Percentiles rank a stretch among this genome's conserved stretches.
These are phyloP conservation scores for Nannochloris sp. DNA, from an alignment of 139 green algal species.

Conservation along the genomic window DNA sequence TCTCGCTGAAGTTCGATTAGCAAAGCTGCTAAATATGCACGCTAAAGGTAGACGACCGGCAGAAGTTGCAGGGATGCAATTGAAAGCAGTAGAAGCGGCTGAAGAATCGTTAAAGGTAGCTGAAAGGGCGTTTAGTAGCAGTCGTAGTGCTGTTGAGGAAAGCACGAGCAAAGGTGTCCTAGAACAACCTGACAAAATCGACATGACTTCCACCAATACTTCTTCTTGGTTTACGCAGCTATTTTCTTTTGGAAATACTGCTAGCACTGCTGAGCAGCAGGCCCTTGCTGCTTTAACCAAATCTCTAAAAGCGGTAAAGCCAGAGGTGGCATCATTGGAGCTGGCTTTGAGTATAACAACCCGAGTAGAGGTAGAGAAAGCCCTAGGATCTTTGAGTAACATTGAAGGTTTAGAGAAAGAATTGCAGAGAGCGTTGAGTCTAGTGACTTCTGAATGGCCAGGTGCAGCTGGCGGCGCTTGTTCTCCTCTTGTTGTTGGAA, in stretches of 20 bases:
- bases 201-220: too few species aligned
- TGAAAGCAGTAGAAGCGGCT: conserved; percentile 3
- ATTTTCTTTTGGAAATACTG: background rate
- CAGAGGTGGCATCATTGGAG: conserved; percentile 17
- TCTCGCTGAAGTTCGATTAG: conserved; percentile 27
- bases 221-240: conserved; percentile 7
- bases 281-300: background rate
- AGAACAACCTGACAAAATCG: too few species aligned
- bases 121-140: conserved; percentile 20
- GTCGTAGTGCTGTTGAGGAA: conserved; percentile 4
- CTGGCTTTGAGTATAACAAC: background rate
- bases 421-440: background rate
- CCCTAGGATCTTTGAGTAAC: background rate
- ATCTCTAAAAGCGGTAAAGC: background rate
- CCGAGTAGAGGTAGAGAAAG: background rate
- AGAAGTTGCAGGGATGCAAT: background rate
- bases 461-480: too few species aligned
- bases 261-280: conserved; percentile 11
- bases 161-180: conserved; percentile 6
- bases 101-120: conserved; percentile 28
- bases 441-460: conserved; percentile 6
- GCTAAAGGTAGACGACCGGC: conserved; percentile 4
- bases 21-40: background rate
- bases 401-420: background rate
- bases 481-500: too few species aligned